These are phyloP conservation scores for Fonsecaea multimorphosa DNA, from an alignment of 2,329 filamentous ascomycete genomes.

Conservation along the genomic window DNA sequence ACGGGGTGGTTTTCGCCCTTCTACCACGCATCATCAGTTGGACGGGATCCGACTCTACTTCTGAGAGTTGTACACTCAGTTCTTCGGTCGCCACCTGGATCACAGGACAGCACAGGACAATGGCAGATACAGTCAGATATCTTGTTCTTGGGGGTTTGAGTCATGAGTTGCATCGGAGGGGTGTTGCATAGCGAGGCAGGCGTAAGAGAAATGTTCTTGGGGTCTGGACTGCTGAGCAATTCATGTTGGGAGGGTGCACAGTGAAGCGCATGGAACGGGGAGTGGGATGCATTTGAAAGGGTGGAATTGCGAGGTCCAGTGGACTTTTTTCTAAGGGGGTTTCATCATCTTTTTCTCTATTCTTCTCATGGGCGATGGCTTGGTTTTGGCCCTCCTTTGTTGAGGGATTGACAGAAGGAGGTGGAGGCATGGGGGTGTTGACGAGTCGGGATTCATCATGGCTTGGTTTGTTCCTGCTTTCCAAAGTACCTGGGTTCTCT, in stretches of 20 bases:
- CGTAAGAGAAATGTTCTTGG: conserved; percentile 7
- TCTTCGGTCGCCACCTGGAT: conserved; percentile 26
- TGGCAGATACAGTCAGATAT: conserved; percentile 25
- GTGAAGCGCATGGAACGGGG: conserved; percentile 26
- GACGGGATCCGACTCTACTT: conserved; percentile 10
- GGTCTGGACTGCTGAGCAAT: conserved; percentile 4
- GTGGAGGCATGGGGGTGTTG: background rate
- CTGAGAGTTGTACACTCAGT: conserved; percentile 15
- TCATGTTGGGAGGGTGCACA: conserved; percentile 24
- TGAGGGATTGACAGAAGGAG: background rate
- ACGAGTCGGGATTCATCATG: background rate
- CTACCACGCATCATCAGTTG: background rate
- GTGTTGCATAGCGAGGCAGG: conserved; percentile 31
- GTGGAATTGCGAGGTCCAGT: conserved; percentile 5
- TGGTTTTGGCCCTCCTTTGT: background rate
- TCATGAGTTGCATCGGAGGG: conserved; percentile 17
- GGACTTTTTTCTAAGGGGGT: conserved; percentile 17
- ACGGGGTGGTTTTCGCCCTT: background rate
- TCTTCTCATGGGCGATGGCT: background rate
- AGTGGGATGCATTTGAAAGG: conserved; percentile 9
- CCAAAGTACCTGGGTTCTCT: background rate
- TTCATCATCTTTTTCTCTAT: background rate
- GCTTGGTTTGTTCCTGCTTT: background rate
- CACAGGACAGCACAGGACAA: conserved; percentile 35
- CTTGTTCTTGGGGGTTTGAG: conserved; percentile 20